Base-by-base conservation (phyloP, 257 asterid species). In the Solanum lignicaule region DNA sequence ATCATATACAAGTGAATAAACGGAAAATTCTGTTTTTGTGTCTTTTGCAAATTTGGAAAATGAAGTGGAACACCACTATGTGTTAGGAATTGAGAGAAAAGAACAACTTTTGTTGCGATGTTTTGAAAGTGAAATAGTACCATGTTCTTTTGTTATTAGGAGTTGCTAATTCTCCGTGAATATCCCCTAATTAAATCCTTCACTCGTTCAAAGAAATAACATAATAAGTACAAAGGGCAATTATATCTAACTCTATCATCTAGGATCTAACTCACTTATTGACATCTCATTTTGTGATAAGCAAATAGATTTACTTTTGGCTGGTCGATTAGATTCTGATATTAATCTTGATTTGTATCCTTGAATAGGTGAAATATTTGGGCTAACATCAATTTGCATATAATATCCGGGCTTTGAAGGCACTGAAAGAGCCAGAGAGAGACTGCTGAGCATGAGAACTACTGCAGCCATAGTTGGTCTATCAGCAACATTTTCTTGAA, bases 381-480 rank as follows among this genome's bases (percentile, higher is more conserved):
- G 12, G 16, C 18, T 48, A 5, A 25, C 5, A n/a, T 16, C 35
- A 36, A 32, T 68, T 27, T 38, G 86, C 32, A 48, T 29, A 21
- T 48, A 82, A 79, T 43, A 91, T 11, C 87, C 91, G 12, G 93
- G 91, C 31, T 43, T 72, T 12, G 87, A 60, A 11, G 92, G 91
- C 23, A 18, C 55, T 35, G 92, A 58, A 6, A 91, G 86, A 15
- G 25, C 43, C 21, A 87, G 12, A 27, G 92, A 87, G 12, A 33
- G 32, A 43, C 88, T 85, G 13, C 71, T 82, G n/a, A 90, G 91
- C 93, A 90, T 91, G 29, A 87, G 81, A 25, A 88, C 89, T 11
- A 90, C 87, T 18, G 88, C 36, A 10, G 89, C 89, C 90, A 87
- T 90, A 35, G 87, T 88, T 71, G 93, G 92, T 87, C 93, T 91